Conservation (phyloP, 805 yeast genomes). For the Yamadazyma philogaea region DNA sequence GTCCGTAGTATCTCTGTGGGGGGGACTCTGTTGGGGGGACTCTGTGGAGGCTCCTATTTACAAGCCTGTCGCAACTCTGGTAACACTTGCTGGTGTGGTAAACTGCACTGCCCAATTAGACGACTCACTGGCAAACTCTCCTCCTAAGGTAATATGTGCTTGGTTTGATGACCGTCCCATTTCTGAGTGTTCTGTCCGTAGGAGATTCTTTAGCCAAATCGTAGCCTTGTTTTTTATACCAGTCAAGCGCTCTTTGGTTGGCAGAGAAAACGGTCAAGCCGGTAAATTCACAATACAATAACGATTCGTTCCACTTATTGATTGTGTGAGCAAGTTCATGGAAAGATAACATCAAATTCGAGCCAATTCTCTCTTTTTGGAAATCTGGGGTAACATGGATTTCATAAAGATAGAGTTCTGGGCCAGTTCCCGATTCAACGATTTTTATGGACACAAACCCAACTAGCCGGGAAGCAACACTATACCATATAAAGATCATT, state of each 20-base stretch:
- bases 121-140: not conserved
- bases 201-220: slow-evolving; percentile 42
- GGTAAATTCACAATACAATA: slow-evolving; percentile 22
- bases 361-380: slow-evolving; percentile 40
- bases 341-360: slow-evolving; percentile 31
- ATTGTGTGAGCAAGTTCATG: slow-evolving; percentile 25
- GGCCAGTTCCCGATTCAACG: slow-evolving; percentile 36
- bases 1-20: too few species aligned
- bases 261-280: slow-evolving; percentile 51
- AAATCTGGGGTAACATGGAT: slow-evolving; percentile 42
- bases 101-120: not conserved
- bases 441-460: slow-evolving; percentile 49
- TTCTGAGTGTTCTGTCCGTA: slow-evolving; percentile 36
- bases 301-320: not conserved
- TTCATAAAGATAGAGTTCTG: slow-evolving; percentile 54
- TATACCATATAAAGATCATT: slow-evolving; percentile 40
- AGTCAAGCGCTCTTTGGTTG: slow-evolving; percentile 39
- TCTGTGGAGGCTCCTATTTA: too few species aligned
- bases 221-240: slow-evolving; percentile 46
- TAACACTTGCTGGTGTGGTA: too few species aligned
- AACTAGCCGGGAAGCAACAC: slow-evolving; percentile 14
- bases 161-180: slow-evolving; percentile 41
- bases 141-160: slow-evolving; percentile 29
- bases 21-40: too few species aligned
- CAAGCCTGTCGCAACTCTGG: too few species aligned